A percentile compares a stretch with the other conserved stretches of the same genome.
Conservation (phyloP, 805 yeast genomes). For the Cyberlindnera mrakii region DNA sequence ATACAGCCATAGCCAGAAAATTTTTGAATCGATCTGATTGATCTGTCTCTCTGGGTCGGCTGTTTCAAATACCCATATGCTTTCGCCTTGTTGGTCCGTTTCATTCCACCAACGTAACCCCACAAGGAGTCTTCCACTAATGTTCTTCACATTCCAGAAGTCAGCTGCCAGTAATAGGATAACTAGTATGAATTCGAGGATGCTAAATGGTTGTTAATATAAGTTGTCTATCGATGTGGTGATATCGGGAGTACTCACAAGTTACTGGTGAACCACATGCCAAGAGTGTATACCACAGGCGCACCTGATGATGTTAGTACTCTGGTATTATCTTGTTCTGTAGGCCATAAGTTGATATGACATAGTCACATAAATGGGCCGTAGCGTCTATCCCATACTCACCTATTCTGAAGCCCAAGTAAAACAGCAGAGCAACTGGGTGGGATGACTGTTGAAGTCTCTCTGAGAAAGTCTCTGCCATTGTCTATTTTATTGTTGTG, state of each 20-base stretch:
- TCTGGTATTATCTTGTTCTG: not conserved
- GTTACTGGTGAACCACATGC: conserved; percentile 57
- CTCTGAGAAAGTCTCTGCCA: conserved; percentile 27
- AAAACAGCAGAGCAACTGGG: conserved; percentile 70
- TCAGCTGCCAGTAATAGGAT: conserved; percentile 79
- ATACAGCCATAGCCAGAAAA: conserved; percentile 81
- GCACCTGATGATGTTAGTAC: conserved; percentile 33
- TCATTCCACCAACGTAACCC: conserved; percentile 99
- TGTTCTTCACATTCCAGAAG: conserved; percentile 90
- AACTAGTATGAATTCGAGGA: conserved; percentile 72
- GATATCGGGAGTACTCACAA: conserved; percentile 28
- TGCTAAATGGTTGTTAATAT: conserved; percentile 25
- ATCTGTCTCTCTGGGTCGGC: conserved; percentile 68
- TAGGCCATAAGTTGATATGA: too few relatives aligned
- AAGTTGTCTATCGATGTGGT: conserved; percentile 3
- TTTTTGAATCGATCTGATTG: conserved; percentile 86
- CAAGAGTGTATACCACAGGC: conserved; percentile 61
- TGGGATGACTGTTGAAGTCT: conserved; percentile 67
- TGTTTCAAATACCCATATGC: conserved; percentile 79
- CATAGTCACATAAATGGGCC: not conserved
- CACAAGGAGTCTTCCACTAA: conserved; percentile 82
- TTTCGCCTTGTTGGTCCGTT: conserved; percentile 42
- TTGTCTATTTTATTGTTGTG: too few relatives aligned
- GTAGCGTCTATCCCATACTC: conserved; percentile 1
- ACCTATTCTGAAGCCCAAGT: conserved; percentile 53